Evolutionary conservation across 805 yeast genomes (phyloP), one percentile per base, ranked within the genome.

Genomic region (Candida adriatica): DNA sequence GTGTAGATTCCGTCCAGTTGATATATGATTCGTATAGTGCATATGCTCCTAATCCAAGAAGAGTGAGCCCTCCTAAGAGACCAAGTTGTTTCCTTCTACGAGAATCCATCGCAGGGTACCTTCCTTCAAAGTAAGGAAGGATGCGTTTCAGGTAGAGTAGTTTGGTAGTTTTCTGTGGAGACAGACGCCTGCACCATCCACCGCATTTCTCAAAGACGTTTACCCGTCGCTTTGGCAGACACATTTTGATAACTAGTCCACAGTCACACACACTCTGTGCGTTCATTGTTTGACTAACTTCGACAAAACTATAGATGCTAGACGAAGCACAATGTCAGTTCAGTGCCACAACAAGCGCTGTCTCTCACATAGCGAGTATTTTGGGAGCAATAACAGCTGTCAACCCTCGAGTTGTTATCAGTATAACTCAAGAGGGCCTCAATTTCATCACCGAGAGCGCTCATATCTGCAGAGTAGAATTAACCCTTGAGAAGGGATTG

Each of bases 371-470:
- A 6, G 57, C 70, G 2, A 59, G 62, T 3, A 67, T 73, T 5
- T 49, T 72, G 26, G 54, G 54, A 21, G 61, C 75, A 15, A 45
- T 71, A 4, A 48, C 61, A 4, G 53, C 64, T 2, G 62, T 67
- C 24, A 64, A 67, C 8, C 44, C 51, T 14, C 54, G 58, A 26
- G 69, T 62, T 10, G 39, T 62, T 13, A 51, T 70, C n/a, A 54
- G 52, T 10, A 64, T 75, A 27, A 67, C 70, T 13, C 46, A 55
- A 2, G 70, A 70, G 27, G 82, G 81, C 1, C 41, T 76, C 9
- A 62, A 68, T 17, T 68, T 76, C 48, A 61, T 65, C 9, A 63
- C 73, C 5, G 68, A 63, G 26, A 66, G 63, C 33, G 62, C 63
- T 16, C 70, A 66, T 45, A 56, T 67, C 6, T 49, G 53, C 28